Evolutionary conservation across 139 green algal species (phyloP).

Genomic region (Coccomyxa sp.): DNA sequence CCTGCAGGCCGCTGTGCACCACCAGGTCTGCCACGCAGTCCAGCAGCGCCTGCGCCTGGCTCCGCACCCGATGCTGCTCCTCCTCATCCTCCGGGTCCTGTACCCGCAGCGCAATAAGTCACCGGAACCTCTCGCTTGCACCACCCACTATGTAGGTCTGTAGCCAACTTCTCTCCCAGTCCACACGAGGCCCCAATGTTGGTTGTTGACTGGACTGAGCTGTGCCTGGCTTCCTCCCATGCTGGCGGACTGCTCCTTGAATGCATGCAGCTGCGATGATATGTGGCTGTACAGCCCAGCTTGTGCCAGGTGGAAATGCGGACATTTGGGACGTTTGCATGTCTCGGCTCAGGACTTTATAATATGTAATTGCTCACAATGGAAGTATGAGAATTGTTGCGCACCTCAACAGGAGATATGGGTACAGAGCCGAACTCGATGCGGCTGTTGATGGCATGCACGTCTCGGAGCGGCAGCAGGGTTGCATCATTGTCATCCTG

Average conservation of each 20-base stretch:
- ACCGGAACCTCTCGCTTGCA: too few relatives aligned
- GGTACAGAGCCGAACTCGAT: background rate
- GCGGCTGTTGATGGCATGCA: background rate
- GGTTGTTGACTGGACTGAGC: too few relatives aligned
- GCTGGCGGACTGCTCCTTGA: background rate
- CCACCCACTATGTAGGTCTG: background rate
- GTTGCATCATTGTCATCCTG: too few relatives aligned
- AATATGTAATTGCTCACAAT: background rate
- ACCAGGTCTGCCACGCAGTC: conserved; percentile 45
- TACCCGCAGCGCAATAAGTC: background rate
- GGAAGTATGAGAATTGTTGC: background rate
- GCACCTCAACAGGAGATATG: background rate
- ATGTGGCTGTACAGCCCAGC: background rate
- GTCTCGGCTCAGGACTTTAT: background rate
- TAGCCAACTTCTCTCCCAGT: background rate
- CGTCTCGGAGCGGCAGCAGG: too few relatives aligned
- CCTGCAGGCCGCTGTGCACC: conserved; percentile 18
- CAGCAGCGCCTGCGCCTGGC: conserved; percentile 38
- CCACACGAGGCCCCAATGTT: too few relatives aligned
- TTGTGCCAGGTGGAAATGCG: background rate
- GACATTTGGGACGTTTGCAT: background rate
- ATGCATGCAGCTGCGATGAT: background rate
- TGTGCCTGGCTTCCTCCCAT: too few relatives aligned
- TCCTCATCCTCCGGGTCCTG: conserved; percentile 8
- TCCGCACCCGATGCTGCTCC: conserved; percentile 15